Evolutionary conservation across 345 rosid species (phyloP), one percentile per base, ranked within the genome.

Genomic region (Brassica juncea): DNA sequence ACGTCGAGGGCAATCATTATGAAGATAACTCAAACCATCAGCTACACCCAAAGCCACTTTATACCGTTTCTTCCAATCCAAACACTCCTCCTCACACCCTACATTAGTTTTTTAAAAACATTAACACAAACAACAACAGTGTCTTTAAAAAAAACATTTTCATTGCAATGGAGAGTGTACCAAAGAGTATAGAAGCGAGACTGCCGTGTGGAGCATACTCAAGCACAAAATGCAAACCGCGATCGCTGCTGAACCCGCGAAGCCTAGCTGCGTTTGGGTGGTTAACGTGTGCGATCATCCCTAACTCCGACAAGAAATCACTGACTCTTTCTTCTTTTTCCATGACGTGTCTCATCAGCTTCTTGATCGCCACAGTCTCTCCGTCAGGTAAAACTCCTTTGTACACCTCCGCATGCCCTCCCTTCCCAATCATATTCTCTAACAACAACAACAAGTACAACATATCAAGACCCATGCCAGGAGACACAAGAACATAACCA

Each of bases 341-440:
- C 84, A 84, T 91, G 2, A 78, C 86, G 5, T 82, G 73, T 64
- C 85, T 90, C 60, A 77, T 81, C 28, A 92, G 80, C 89, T 86
- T 90, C 94, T 92, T 94, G 25, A 94, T 90, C n/a, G 99, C 99
- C 47, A 94, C 94, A 9, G 88, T 66, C 76, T 82, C 89, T 58
- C 97, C 95, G 71, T 89, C 89, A 0, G 83, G 42, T 64, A 94
- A 87, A 1, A 75, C 77, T 3, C 99, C 99, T 83, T 77, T 94
- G 84, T 87, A 94, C 32, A 94, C 99, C 72, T 92, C 88, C n/a
- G 99, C 97, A 34, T 94, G 91, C 1, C 99, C 99, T 21, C 97
- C 99, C 77, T 85, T 85, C 1, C 99, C 99, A 15, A 94, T 78
- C 89, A 94, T 52, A 82, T 92, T 92, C 70, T 87, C 98, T 94